Conservation (phyloP, 768 basidiomycete species). For the Xerocomellus amylosporus region DNA sequence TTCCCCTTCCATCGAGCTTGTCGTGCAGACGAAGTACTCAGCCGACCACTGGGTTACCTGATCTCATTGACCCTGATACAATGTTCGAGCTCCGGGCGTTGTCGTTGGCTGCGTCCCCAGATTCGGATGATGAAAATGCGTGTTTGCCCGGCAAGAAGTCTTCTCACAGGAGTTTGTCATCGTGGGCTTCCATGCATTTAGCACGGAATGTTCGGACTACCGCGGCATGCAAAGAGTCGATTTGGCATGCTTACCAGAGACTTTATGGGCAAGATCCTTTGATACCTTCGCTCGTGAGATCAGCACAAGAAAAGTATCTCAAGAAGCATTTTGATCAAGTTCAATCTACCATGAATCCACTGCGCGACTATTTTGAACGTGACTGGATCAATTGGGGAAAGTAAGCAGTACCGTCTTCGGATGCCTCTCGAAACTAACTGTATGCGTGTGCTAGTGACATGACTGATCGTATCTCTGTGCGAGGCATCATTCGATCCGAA, state of each 20-base stretch:
- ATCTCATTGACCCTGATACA: constrained; percentile 28
- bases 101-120: constrained; percentile 20
- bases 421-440: constrained; percentile 6
- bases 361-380: constrained; percentile 59
- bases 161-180: constrained; percentile 34
- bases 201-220: constrained; percentile 58
- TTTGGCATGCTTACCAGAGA: constrained; percentile 61
- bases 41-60: constrained; percentile 15
- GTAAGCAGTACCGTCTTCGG: constrained; percentile 37
- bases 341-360: constrained; percentile 31
- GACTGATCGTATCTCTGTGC: constrained; percentile 66
- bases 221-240: constrained; percentile 63
- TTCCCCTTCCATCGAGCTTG: constrained; percentile 57
- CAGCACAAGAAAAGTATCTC: constrained; percentile 32
- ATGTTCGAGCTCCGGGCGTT: constrained; percentile 33
- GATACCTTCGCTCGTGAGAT: constrained; percentile 38
- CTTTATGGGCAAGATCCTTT: constrained; percentile 41
- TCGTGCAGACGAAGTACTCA: constrained; percentile 19
- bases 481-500: constrained; percentile 43
- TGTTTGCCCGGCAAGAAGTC: constrained; percentile 13
- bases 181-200: constrained; percentile 64
- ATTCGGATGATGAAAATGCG: constrained; percentile 27
- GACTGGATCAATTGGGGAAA: constrained; percentile 70
- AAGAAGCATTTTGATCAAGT: constrained; percentile 18
- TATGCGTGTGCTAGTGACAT: constrained; percentile 54